Base-by-base conservation (phyloP, 2,329 filamentous ascomycete species). In the Coniochaeta sp. region DNA sequence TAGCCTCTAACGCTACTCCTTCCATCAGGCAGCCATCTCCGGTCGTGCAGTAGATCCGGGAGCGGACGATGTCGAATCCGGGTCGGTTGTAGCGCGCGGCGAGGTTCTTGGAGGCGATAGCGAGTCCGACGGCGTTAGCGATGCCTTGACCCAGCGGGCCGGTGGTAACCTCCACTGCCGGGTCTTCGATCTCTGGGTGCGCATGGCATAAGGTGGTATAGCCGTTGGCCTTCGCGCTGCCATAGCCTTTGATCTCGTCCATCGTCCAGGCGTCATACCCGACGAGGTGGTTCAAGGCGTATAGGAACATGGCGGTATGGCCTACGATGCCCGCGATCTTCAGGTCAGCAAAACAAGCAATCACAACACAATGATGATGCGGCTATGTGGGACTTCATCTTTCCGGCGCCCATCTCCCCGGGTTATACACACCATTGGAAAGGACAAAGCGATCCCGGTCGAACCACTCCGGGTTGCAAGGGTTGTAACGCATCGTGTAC, bases 391-490 rank as follows among this genome's bases (percentile, higher is more conserved):
- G 24, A 47, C 6, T 5, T 14, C 32, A 34, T 34, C 32, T 34
- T 34, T 6, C 12, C 32, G 32, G 32, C 6, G 32, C 32, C 12
- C 32, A 34, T 34, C 32, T 34, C 12, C 32, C 32, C 12, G 32
- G 32, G 12, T 6, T 38, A 4, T 26, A 30, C 42, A 3, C 30
- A 61, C 63, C 84, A 64, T 87, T 87, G 24, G 83, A 86, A 12
- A 87, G 74, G 7, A 87, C 80, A 65, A 87, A 87, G 24, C 83
- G 79, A 64, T 87, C 84, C 38, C 84, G 75, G 68, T 87, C 85
- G 74, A 87, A 86, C 69, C 74, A 87, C 47, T 75, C 67, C 9
- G 81, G 79, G 44, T 79, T 79, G n/a, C 73, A 71, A 0, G 84
- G 84, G 2, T 81, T 77, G 66, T 85, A 87, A 54, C 75, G 75